Conservation (phyloP, 2,329 filamentous ascomycete species). For the Cladophialophora immunda region DNA sequence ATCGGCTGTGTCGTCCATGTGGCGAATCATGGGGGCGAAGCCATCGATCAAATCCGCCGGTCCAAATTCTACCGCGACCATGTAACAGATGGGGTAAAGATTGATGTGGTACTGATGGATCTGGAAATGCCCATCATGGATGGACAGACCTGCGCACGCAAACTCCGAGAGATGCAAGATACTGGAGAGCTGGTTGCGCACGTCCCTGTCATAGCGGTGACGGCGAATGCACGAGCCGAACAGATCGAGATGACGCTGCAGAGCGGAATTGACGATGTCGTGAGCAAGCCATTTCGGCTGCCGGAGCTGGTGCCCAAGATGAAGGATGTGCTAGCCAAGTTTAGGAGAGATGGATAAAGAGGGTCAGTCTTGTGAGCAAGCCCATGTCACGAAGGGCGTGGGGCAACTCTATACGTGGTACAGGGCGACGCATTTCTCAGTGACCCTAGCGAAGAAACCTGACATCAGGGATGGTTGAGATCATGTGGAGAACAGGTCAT, state of each 20-base stretch:
- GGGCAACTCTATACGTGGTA: background rate
- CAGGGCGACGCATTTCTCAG: background rate
- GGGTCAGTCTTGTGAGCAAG: background rate
- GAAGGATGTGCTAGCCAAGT: constrained; percentile 57
- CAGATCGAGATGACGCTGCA: constrained; percentile 75
- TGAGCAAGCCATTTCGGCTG: constrained; percentile 82
- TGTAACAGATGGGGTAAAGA: constrained; percentile 29
- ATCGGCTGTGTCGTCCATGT: constrained; percentile 48
- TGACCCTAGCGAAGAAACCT: background rate
- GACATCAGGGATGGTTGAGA: background rate
- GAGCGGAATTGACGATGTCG: constrained; percentile 79
- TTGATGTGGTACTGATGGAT: constrained; percentile 79
- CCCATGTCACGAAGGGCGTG: no score
- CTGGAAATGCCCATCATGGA: constrained; percentile 87
- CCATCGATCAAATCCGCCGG: constrained; percentile 66
- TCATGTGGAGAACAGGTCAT: background rate
- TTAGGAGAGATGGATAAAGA: constrained; percentile 4
- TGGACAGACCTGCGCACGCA: constrained; percentile 75
- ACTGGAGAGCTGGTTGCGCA: constrained; percentile 53
- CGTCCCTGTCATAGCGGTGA: constrained; percentile 55
- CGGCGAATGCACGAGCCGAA: constrained; percentile 78
- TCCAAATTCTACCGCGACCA: constrained; percentile 70
- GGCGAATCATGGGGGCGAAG: constrained; percentile 53
- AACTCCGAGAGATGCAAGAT: constrained; percentile 73
- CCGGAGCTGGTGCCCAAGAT: constrained; percentile 75